Conservation (phyloP, 1,284 basidiomycete genomes). For the Phenoliferia sp. region DNA sequence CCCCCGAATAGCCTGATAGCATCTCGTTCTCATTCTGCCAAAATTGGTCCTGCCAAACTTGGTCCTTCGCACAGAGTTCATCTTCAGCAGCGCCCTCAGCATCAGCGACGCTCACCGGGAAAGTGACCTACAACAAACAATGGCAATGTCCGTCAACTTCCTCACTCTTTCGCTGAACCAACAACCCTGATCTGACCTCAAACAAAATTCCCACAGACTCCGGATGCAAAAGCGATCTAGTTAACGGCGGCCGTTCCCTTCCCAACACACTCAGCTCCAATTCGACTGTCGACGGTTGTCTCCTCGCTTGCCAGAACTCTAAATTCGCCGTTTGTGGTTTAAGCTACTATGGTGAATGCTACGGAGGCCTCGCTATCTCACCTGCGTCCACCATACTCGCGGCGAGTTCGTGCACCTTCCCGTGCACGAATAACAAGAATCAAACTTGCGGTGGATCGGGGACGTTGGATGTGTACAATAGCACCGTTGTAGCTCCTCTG, state of each 20-base stretch:
- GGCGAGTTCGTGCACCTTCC: constrained; percentile 1
- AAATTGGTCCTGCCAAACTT: too few relatives aligned
- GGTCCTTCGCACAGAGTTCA: not conserved
- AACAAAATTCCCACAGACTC: not conserved
- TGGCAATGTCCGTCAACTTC: not conserved
- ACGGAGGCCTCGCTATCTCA: constrained; percentile 13
- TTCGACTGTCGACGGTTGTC: constrained; percentile 16
- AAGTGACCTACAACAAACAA: not conserved
- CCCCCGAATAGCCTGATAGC: not conserved
- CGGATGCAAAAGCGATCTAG: not conserved
- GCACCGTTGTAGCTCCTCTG: not conserved
- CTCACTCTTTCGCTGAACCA: not conserved
- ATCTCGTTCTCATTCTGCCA: not conserved
- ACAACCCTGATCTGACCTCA: not conserved
- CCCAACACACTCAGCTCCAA: constrained; percentile 11
- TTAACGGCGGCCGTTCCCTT: constrained; percentile 10
- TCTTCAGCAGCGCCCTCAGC: not conserved
- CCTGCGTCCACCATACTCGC: not conserved
- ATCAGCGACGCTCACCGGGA: not conserved
- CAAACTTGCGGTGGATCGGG: constrained; percentile 17
- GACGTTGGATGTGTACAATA: constrained; percentile 17
- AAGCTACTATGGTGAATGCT: constrained; percentile 5
- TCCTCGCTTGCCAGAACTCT: constrained; percentile 13
- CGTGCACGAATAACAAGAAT: constrained; percentile 1
- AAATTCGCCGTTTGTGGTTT: constrained; percentile 14